phyloP scores from a whole-genome alignment of 257 asterid species.

The Lavandula angustifolia region DNA sequence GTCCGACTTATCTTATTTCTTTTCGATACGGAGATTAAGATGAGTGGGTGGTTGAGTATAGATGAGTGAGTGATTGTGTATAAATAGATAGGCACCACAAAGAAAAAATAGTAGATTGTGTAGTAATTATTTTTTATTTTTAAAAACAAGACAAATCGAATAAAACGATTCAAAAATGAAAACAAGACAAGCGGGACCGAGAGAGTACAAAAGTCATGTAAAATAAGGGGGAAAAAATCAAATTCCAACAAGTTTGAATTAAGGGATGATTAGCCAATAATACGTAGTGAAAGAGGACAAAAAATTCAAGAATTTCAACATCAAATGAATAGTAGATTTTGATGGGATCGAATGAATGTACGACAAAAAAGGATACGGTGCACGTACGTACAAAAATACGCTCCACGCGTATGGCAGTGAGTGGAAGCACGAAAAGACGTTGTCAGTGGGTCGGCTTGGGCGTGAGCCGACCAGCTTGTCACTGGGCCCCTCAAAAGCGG shows the following conservation, averaged over 20 bases:
- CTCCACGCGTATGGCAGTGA: slow-evolving; percentile 30
- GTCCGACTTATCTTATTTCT: no score
- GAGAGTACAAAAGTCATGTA: no score
- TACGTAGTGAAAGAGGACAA: slow-evolving; percentile 12
- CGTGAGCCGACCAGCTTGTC: slow-evolving; percentile 49
- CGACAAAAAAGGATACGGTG: slow-evolving; percentile 6
- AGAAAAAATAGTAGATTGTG: no score
- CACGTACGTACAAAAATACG: slow-evolving; percentile 5
- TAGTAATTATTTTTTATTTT: no score
- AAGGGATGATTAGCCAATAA: slow-evolving; percentile 34
- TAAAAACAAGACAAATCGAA: no score
- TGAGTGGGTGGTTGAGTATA: no score
- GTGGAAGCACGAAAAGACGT: slow-evolving; percentile 39
- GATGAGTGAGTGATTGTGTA: no score
- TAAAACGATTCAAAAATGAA: no score
- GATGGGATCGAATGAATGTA: neutral
- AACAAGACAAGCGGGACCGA: no score
- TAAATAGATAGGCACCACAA: no score
- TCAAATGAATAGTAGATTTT: slow-evolving; percentile 5
- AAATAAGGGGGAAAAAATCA: no score
- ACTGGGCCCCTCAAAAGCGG: slow-evolving; percentile 40
- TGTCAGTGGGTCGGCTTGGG: slow-evolving; percentile 47
- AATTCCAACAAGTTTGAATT: neutral
- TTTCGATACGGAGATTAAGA: no score
- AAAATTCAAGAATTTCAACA: slow-evolving; percentile 14